Evolutionary conservation across 371 early-diverging fungal genomes (phyloP).

Genomic region (Rhizopus delemar): DNA sequence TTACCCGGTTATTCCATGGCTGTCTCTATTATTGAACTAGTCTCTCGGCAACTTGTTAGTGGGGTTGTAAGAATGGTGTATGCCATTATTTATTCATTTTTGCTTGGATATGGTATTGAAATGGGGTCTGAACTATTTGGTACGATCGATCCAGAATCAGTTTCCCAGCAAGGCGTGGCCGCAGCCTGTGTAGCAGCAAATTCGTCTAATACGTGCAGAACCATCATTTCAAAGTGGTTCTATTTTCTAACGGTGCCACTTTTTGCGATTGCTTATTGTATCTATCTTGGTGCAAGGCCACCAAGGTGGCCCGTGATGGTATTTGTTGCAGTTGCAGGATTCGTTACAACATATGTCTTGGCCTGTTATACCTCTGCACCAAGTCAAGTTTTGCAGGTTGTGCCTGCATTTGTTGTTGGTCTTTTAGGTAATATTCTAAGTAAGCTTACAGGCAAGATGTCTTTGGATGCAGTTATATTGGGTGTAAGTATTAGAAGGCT

Average conservation of each 20-base stretch:
- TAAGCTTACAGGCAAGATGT: constrained; percentile 55
- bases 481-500: constrained; percentile 34
- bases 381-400: constrained; percentile 44
- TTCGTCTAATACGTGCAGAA: constrained; percentile 28
- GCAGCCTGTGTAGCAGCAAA: constrained; percentile 20
- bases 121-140: constrained; percentile 64
- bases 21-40: constrained; percentile 76
- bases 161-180: constrained; percentile 16
- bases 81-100: constrained; percentile 74
- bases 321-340: constrained; percentile 37
- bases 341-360: constrained; percentile 38
- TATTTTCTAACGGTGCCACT: constrained; percentile 43
- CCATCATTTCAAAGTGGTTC: constrained; percentile 29
- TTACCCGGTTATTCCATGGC: constrained; percentile 79
- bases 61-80: constrained; percentile 84
- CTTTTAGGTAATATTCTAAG: constrained; percentile 56
- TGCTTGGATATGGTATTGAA: constrained; percentile 77
- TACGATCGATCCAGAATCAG: constrained; percentile 36
- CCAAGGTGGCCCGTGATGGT: constrained; percentile 48
- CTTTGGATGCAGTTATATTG: constrained; percentile 57
- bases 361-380: constrained; percentile 51
- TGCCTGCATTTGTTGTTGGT: constrained; percentile 60
- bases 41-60: constrained; percentile 83
- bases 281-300: constrained; percentile 44
- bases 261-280: constrained; percentile 47